Conservation (phyloP, 1,284 basidiomycete species). For the Cryptococcus wingfieldii region DNA sequence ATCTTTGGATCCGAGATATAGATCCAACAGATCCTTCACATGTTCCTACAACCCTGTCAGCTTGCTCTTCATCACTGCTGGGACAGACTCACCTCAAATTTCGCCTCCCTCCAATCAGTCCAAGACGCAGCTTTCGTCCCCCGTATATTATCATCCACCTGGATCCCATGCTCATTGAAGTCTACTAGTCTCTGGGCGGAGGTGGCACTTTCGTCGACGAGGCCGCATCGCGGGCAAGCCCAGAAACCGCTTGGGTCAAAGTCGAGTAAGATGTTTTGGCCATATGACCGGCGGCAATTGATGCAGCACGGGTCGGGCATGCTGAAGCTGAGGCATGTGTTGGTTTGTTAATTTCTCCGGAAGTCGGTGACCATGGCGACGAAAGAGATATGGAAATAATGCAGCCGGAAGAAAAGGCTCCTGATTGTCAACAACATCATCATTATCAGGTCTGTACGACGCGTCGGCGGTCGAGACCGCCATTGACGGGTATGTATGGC, state of each 20-base stretch:
- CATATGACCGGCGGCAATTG: not conserved
- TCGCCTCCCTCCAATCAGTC: slow-evolving; percentile 1
- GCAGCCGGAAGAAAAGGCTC: too few relatives aligned
- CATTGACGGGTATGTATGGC: too few relatives aligned
- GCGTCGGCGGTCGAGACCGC: too few relatives aligned
- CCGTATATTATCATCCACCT: not conserved
- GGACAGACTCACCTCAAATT: not conserved
- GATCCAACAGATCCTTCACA: slow-evolving; percentile 11
- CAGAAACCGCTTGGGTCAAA: slow-evolving; percentile 1
- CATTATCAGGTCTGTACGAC: too few relatives aligned
- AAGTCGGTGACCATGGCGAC: too few relatives aligned
- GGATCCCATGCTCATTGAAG: not conserved
- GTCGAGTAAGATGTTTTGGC: not conserved
- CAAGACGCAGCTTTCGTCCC: not conserved
- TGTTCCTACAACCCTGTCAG: slow-evolving; percentile 3
- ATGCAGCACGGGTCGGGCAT: not conserved
- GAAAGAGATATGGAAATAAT: too few relatives aligned
- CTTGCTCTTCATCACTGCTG: not conserved
- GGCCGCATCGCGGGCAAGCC: not conserved
- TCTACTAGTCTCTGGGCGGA: not conserved
- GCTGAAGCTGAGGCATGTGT: not conserved
- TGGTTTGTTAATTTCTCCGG: too few relatives aligned
- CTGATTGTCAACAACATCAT: too few relatives aligned
- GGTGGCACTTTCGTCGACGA: not conserved
- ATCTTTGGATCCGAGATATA: slow-evolving; percentile 14